Evolutionary conservation across 2,329 filamentous ascomycete species (phyloP).

Genomic region (Fonsecaea multimorphosa): DNA sequence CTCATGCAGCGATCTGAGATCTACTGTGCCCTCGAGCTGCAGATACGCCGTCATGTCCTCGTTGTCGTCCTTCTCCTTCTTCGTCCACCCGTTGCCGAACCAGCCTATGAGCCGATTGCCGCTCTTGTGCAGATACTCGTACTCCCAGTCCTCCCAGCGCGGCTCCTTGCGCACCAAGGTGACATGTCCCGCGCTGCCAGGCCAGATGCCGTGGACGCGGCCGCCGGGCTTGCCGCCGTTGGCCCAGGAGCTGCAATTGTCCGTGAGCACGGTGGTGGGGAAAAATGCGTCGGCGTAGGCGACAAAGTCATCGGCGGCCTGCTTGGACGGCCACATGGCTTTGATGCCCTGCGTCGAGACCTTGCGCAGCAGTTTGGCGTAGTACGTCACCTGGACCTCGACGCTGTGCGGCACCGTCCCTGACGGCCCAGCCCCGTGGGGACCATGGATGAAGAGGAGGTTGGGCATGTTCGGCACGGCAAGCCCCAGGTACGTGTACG

Average conservation of each 20-base stretch:
- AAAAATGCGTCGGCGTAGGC: constrained; percentile 66
- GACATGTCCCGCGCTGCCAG: constrained; percentile 34
- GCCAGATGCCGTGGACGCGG: constrained; percentile 35
- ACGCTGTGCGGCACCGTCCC: constrained; percentile 71
- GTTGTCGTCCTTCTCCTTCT: constrained; percentile 27
- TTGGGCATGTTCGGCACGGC: constrained; percentile 52
- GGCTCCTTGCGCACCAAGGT: constrained; percentile 33
- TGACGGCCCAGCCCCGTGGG: constrained; percentile 58
- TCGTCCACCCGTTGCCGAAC: constrained; percentile 36
- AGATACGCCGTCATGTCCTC: constrained; percentile 34
- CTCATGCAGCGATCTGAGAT: constrained; percentile 34
- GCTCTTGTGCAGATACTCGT: constrained; percentile 27
- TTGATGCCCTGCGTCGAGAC: constrained; percentile 69
- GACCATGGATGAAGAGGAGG: constrained; percentile 52
- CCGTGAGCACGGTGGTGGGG: constrained; percentile 54
- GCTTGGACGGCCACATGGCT: constrained; percentile 62
- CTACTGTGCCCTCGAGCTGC: constrained; percentile 22
- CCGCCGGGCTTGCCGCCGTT: constrained; percentile 33
- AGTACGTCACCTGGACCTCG: constrained; percentile 70
- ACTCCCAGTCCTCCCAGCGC: constrained; percentile 38
- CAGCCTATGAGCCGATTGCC: constrained; percentile 29
- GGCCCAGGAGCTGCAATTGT: constrained; percentile 36
- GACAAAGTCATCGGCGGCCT: constrained; percentile 69
- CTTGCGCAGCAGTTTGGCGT: constrained; percentile 72
- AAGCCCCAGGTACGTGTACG: constrained; percentile 50